Conservation (phyloP, 1,284 basidiomycete species). For the Flammula alnicola region DNA sequence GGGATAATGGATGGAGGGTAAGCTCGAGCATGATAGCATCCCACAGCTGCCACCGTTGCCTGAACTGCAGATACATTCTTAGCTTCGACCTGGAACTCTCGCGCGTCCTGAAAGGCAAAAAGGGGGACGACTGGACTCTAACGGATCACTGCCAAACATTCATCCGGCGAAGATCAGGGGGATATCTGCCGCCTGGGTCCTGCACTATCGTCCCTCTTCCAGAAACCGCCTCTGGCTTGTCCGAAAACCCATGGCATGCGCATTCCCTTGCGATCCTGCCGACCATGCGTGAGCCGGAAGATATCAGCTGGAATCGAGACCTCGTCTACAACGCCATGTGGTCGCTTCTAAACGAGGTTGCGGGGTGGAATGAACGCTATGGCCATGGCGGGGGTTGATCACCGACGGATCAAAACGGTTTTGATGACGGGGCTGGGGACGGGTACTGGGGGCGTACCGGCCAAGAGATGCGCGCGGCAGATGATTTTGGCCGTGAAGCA, state of each 20-base stretch:
- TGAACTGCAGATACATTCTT: not conserved
- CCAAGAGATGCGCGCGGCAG: slow-evolving; percentile 15
- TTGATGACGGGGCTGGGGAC: slow-evolving; percentile 20
- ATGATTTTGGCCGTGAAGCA: slow-evolving; percentile 17
- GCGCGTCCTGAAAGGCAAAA: slow-evolving; percentile 6
- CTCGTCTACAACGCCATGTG: slow-evolving; percentile 27
- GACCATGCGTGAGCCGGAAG: slow-evolving; percentile 20
- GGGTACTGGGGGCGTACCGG: slow-evolving; percentile 10
- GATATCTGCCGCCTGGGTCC: slow-evolving; percentile 16
- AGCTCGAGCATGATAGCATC: not conserved
- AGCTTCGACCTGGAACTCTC: slow-evolving; percentile 20
- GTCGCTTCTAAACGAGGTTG: slow-evolving; percentile 20
- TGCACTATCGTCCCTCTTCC: slow-evolving; percentile 8
- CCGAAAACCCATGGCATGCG: slow-evolving; percentile 1
- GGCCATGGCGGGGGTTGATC: not conserved
- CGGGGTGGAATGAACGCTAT: slow-evolving; percentile 6
- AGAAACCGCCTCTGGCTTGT: not conserved
- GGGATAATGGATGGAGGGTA: slow-evolving; percentile 22
- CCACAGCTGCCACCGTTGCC: not conserved
- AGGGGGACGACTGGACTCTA: slow-evolving; percentile 3
- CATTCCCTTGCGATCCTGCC: slow-evolving; percentile 12
- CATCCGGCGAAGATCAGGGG: slow-evolving; percentile 10
- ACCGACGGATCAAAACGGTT: not conserved
- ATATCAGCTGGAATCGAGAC: slow-evolving; percentile 22
- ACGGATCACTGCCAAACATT: slow-evolving; percentile 13